phyloP scores from a whole-genome alignment of 345 rosid species.

The Clarkia xantiana region DNA sequence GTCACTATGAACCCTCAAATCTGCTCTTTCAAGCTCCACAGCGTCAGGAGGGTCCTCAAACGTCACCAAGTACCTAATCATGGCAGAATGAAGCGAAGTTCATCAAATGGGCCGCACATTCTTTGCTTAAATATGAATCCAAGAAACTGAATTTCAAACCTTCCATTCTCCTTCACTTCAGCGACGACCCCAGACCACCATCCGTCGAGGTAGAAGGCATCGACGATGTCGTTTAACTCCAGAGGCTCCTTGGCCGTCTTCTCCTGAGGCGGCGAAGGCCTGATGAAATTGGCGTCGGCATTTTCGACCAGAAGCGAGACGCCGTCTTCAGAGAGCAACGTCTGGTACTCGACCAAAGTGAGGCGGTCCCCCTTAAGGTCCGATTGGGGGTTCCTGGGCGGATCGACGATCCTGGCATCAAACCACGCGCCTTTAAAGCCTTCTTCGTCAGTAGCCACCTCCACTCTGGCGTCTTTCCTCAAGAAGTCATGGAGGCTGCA shows the following conservation, averaged over 20 bases:
- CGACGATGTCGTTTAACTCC: too few relatives aligned
- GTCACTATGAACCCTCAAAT: background rate
- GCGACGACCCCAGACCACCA: too few relatives aligned
- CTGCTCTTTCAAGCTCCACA: background rate
- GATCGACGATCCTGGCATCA: background rate
- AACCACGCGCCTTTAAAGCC: background rate
- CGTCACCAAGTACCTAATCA: background rate
- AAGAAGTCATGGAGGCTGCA: background rate
- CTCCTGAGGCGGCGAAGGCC: too few relatives aligned
- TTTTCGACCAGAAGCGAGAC: too few relatives aligned
- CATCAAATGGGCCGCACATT: background rate
- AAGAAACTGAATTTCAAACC: too few relatives aligned
- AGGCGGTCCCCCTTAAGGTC: background rate
- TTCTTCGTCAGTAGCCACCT: background rate
- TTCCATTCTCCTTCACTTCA: too few relatives aligned
- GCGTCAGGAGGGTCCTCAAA: slow-evolving; percentile 1
- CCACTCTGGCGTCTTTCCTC: background rate
- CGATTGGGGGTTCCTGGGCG: background rate
- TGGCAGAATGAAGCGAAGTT: too few relatives aligned
- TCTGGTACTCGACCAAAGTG: background rate
- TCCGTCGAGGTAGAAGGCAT: too few relatives aligned
- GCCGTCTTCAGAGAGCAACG: too few relatives aligned
- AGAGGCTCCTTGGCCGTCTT: too few relatives aligned
- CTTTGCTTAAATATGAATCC: background rate
- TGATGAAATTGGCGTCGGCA: too few relatives aligned